phyloP scores from a whole-genome alignment of 495 filamentous ascomycete species.

The Thermothielavioides terrestris region DNA sequence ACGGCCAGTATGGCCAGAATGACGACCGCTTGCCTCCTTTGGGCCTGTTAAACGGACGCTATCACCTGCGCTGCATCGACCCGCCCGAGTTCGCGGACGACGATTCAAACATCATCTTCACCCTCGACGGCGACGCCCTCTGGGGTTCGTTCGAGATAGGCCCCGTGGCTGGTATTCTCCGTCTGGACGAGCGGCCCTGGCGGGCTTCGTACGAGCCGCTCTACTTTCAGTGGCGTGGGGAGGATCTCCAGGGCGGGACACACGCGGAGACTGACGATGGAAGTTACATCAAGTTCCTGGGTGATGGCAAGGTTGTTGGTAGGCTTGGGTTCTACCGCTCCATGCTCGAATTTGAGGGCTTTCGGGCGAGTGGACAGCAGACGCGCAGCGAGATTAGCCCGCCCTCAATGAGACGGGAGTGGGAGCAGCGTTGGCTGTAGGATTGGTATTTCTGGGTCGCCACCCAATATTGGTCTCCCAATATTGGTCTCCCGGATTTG shows the following conservation, averaged over 20 bases:
- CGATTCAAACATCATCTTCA: slow-evolving; percentile 20
- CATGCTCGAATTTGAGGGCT: slow-evolving; percentile 17
- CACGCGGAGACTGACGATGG: slow-evolving; percentile 14
- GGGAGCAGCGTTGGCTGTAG: slow-evolving; percentile 9
- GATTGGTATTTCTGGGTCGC: too few relatives aligned
- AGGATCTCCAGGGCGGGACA: slow-evolving; percentile 15
- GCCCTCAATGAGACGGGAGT: slow-evolving; percentile 17
- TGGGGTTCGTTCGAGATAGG: slow-evolving; percentile 30
- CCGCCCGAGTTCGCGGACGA: slow-evolving; percentile 9
- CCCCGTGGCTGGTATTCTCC: slow-evolving; percentile 21
- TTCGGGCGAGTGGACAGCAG: slow-evolving; percentile 11
- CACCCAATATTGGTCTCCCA: background rate
- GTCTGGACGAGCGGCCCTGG: slow-evolving; percentile 22
- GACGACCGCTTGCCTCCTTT: slow-evolving; percentile 12
- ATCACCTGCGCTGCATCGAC: slow-evolving; percentile 25
- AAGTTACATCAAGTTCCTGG: slow-evolving; percentile 23
- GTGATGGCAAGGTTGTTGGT: slow-evolving; percentile 23
- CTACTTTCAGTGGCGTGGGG: slow-evolving; percentile 25
- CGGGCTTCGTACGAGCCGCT: slow-evolving; percentile 15
- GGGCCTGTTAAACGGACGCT: slow-evolving; percentile 41
- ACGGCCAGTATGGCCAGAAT: background rate
- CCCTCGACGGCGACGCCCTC: slow-evolving; percentile 25
- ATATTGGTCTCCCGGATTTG: too few relatives aligned
- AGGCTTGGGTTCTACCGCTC: slow-evolving; percentile 13
- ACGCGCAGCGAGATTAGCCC: slow-evolving; percentile 29